Base-by-base conservation (phyloP, 164 flowering plant species). In the Pachysandra terminalis region DNA sequence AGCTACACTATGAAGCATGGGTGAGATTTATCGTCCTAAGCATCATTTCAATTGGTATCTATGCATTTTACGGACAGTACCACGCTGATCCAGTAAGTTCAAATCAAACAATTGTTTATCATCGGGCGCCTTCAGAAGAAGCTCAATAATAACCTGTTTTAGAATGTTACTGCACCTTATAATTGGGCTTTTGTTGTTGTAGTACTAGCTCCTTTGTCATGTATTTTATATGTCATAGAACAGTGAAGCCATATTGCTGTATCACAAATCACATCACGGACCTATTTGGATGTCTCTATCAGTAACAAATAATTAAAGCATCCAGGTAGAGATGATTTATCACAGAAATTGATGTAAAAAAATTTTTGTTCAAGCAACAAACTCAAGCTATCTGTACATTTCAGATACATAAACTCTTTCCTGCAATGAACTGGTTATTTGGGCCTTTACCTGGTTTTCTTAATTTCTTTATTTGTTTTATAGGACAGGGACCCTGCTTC, bases 1-100 rank as follows among this genome's bases (percentile, higher is more conserved):
- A 95, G 99, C 77, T 96, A 71, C 97, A 90, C 66, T 59, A 84
- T 65, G 98, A 88, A 84, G 99, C 97, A 66, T 96, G 98, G 98
- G 62, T 83, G 59, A 81, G 99, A 78, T 96, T 96, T 74, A 78
- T 90, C 9, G 68, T 86, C 63, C 79, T 93, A 70, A 78, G 89
- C 81, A 54, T 87, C 65, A 56, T 96, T 16, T 51, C 90, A 48
- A 62, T 90, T 23, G 81, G 78, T 40, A 56, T 93, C 40, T 96
- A 96, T 80, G 98, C 96, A 57, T 73, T 79, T 67, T 93, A 96
- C 61, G 97, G 98, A 61, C 99, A 96, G 75, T 82, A 81, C 77
- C 91, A 93, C 75, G 95, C 97, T 14, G 67, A 81, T 65, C 83
- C 89, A 17, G 24, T 51, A 22, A 76, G 71, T 72, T 78, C 89